phyloP scores from a whole-genome alignment of 331 rosid species.

The Erythrophleum ivorense region DNA sequence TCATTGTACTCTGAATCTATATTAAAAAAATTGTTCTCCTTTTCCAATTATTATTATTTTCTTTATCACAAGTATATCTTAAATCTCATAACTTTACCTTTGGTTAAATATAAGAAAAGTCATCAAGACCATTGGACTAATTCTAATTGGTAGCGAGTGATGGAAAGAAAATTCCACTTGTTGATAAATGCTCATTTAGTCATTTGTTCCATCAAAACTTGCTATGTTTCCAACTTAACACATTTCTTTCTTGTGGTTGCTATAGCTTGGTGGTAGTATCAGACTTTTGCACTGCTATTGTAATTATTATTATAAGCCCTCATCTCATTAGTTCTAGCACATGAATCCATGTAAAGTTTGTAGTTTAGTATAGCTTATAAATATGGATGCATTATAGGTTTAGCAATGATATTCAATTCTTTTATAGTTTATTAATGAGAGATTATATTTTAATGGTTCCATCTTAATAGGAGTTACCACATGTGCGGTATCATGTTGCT shows the following conservation, averaged over 20 bases:
- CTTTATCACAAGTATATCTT: not conserved
- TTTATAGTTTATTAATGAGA: not conserved
- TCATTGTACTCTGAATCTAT: too few species aligned
- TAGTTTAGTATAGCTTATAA: not conserved
- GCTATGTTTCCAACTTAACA: not conserved
- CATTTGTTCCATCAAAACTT: not conserved
- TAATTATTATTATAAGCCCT: not conserved
- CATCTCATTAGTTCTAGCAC: slow-evolving; percentile 19
- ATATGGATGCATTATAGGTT: slow-evolving; percentile 2
- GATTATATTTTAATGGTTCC: slow-evolving; percentile 21
- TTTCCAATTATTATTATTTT: not conserved
- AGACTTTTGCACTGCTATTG: not conserved
- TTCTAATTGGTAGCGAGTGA: not conserved
- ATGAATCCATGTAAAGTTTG: not conserved
- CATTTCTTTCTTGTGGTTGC: not conserved
- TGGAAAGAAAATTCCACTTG: not conserved
- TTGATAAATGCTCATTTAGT: slow-evolving; percentile 1
- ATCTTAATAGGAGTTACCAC: slow-evolving; percentile 73
- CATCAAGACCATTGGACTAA: not conserved
- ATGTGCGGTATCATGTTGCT: slow-evolving; percentile 68
- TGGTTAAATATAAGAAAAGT: not conserved
- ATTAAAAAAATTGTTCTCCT: not conserved
- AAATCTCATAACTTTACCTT: not conserved
- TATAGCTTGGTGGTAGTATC: not conserved
- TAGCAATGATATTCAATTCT: not conserved